Evolutionary conservation across 2,329 filamentous ascomycete species (phyloP), one percentile per base, ranked within the genome.

Genomic region (Xylariales sp.): DNA sequence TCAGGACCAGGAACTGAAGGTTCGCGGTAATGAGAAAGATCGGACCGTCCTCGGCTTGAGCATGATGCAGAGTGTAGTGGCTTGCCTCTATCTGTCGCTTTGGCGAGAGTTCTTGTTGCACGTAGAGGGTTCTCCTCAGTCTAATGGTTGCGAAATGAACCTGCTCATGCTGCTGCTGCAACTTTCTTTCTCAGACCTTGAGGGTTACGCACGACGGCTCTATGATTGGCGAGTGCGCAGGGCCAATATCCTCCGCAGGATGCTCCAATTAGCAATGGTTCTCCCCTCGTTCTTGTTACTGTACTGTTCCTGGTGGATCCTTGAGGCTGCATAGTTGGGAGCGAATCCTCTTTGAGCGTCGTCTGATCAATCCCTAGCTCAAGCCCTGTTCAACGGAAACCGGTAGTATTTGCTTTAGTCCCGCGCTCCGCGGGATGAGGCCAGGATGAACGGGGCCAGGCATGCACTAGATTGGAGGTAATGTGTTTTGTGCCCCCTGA

Each of bases 131-230:
- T 34, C 32, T 19, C 5, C 9, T 19, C 8, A 20, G 32, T n/a
- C n/a, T 34, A 18, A 18, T 10, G 16, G 32, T 34, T 34, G 18
- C 15, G 15, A 10, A 34, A 9, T 19, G 32, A 20, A 34, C 32
- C 32, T 34, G 18, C 32, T 14, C 32, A 34, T 34, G 15, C 9
- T 34, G 32, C 32, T n/a, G n/a, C n/a, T n/a, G n/a, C n/a, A n/a
- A 20, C 14, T 10, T 16, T n/a, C 12, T 18, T 34, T 5, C 11
- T 19, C 11, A 34, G 21, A 34, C 32, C 32, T 34, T 34, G 32
- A 9, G 32, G 32, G 32, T 18, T 3, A 18, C 16, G 16, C 32
- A 20, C 32, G n/a, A 34, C 32, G 16, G 32, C 32, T 12, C 16
- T 18, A 19, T 34, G 32, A 34, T 34, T 34, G 32, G 32, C 16